Percentiles rank a stretch among this genome's conserved stretches.
phyloP scores from a whole-genome alignment of 2,329 filamentous ascomycete species.

The Fusarium beomiforme region DNA sequence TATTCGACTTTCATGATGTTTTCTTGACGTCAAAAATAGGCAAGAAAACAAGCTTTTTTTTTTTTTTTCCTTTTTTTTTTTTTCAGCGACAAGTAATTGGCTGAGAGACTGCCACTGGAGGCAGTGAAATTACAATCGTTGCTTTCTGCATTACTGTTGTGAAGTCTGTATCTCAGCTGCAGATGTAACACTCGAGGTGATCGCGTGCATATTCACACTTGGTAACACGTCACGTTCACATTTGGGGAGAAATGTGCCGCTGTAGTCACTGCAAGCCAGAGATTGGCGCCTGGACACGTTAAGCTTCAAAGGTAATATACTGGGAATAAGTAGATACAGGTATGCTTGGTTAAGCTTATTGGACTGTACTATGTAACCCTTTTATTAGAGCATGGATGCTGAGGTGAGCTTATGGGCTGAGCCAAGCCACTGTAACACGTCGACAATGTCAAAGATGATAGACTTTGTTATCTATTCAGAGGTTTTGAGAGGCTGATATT shows the following conservation, averaged over 20 bases:
- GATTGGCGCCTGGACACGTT: neutral
- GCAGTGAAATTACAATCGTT: neutral
- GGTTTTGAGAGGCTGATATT: neutral
- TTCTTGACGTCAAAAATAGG: neutral
- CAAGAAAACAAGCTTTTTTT: neutral
- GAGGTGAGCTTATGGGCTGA: slow-evolving; percentile 10
- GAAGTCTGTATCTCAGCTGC: neutral
- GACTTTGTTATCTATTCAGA: no score
- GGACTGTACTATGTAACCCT: neutral
- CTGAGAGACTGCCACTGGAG: no score
- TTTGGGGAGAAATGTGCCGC: neutral
- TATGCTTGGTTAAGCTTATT: slow-evolving; percentile 14
- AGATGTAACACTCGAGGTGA: neutral
- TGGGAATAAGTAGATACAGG: neutral
- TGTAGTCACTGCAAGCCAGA: neutral
- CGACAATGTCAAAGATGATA: neutral
- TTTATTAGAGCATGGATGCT: neutral
- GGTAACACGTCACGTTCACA: neutral
- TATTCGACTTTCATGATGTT: neutral
- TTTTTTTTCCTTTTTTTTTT: no score
- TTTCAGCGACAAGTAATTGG: neutral
- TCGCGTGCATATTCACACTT: slow-evolving; percentile 1
- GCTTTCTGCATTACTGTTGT: neutral
- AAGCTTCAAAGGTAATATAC: neutral
- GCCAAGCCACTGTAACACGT: neutral